Evolutionary conservation across 2,329 filamentous ascomycete species (phyloP), one percentile per base, ranked within the genome.

Genomic region (Verticillium alfalfae): DNA sequence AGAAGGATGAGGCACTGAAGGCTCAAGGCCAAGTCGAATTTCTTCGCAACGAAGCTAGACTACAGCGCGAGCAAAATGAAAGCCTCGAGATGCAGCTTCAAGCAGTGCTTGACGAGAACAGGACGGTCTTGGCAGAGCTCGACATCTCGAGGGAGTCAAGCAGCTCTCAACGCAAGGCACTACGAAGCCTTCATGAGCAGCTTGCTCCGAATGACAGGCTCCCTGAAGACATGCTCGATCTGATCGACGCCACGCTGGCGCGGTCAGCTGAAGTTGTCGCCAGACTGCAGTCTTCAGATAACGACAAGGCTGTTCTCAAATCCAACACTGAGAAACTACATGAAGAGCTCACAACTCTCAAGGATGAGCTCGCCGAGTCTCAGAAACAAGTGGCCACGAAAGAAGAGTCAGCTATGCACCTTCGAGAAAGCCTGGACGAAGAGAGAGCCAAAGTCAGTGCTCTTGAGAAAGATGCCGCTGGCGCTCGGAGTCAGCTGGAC

Each of bases 401-500:
- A 67, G 84, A 89, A 65, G 77, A 78, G 59, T 73, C 79, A 26
- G 71, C 79, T 0, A 76, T 80, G 49, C 81, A 82, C 59, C 73
- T 89, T 10, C 81, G 79, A 45, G 84, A 91, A 63, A 75, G 71
- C 1, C 67, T 87, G 9, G 75, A 79, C 0, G 80, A 81, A 60
- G 82, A 86, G 66, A 80, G 81, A 68, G 83, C 84, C 16, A 83
- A 80, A 68, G 79, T 80, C 2, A 63, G 70, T n/a, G 80, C 83
- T 2, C 73, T 88, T 0, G 84, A 88, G 67, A 72, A 69, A 34
- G 84, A 88, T 67, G 72, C 87, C 3, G 79, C 83, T 2, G 86
- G 90, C 61, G 86, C 90, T 63, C 87, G 90, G 45, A 78, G 83
- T 15, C 89, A 95, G 67, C 81, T 96, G 26, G 84, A 82, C 62